Conservation (phyloP, 169 alveolate genomes). For the Plasmodium vinckei region DNA sequence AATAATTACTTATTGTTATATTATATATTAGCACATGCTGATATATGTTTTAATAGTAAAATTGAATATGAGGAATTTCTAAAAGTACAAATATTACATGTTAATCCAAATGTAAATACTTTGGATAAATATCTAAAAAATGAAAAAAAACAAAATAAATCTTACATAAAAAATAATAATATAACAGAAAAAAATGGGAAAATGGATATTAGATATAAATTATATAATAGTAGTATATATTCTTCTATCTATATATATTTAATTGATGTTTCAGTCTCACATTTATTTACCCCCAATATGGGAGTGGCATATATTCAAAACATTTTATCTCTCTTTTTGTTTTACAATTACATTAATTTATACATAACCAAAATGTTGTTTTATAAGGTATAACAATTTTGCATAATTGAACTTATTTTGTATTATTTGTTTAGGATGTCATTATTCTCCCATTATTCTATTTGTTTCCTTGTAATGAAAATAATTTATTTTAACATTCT, state of each 20-base stretch:
- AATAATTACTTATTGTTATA: constrained; percentile 30
- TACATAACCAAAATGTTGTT: constrained; percentile 59
- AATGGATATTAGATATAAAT: constrained; percentile 41
- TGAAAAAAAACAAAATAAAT: constrained; percentile 56
- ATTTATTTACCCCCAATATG: constrained; percentile 55
- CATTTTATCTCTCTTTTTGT: constrained; percentile 36
- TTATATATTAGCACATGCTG: constrained; percentile 48
- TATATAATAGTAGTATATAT: constrained; percentile 40
- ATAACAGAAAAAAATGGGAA: constrained; percentile 2
- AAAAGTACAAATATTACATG: constrained; percentile 54
- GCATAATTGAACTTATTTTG: no score
- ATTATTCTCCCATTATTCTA: no score
- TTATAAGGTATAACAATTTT: constrained; percentile 26
- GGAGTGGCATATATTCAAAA: constrained; percentile 49
- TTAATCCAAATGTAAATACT: constrained; percentile 61
- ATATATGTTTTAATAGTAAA: constrained; percentile 53
- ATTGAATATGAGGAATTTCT: constrained; percentile 63
- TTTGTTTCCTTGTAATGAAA: no score
- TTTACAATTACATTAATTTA: constrained; percentile 41
- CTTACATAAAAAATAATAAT: neutral
- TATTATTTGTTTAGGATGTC: neutral
- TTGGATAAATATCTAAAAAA: constrained; percentile 37
- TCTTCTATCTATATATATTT: constrained; percentile 55
- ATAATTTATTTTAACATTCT: neutral
- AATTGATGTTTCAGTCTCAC: constrained; percentile 45